phyloP scores from a whole-genome alignment of 768 basidiomycete genomes.

The Hemileccinum rubropunctum region DNA sequence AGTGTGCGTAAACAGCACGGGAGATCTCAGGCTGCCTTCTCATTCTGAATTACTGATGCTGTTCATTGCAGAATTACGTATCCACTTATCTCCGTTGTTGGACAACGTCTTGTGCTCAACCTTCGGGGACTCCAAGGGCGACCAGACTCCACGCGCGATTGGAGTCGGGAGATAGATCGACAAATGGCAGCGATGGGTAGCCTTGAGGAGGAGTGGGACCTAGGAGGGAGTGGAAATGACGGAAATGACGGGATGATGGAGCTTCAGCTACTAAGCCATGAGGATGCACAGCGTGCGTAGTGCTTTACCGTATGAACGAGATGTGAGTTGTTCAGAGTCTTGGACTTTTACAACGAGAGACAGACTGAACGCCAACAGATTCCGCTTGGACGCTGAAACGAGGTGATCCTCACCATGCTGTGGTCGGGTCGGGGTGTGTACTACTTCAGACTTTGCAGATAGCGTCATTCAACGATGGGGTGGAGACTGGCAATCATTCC shows the following conservation, averaged over 20 bases:
- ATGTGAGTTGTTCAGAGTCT: not conserved
- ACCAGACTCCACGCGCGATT: conserved; percentile 8
- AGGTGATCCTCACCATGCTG: no score
- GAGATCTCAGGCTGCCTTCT: no score
- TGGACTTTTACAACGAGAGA: not conserved
- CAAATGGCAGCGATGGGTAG: not conserved
- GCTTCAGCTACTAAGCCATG: not conserved
- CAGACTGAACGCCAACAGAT: not conserved
- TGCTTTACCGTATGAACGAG: not conserved
- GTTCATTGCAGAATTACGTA: conserved; percentile 2
- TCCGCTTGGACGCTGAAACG: not conserved
- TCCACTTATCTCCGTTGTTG: conserved; percentile 14
- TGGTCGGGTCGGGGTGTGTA: no score
- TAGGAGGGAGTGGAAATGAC: not conserved
- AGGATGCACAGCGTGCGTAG: not conserved
- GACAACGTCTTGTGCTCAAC: conserved; percentile 26
- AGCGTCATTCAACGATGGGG: no score
- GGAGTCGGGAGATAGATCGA: not conserved
- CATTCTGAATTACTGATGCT: no score
- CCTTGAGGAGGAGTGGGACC: not conserved
- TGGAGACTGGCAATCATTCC: no score
- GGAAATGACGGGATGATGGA: not conserved
- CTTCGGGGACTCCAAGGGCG: conserved; percentile 8
- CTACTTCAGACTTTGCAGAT: no score
- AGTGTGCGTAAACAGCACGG: no score